Percentiles rank a stretch among this genome's conserved stretches.
phyloP scores from a whole-genome alignment of 2,329 filamentous ascomycete genomes.

The Cladobotryum mycophilum region DNA sequence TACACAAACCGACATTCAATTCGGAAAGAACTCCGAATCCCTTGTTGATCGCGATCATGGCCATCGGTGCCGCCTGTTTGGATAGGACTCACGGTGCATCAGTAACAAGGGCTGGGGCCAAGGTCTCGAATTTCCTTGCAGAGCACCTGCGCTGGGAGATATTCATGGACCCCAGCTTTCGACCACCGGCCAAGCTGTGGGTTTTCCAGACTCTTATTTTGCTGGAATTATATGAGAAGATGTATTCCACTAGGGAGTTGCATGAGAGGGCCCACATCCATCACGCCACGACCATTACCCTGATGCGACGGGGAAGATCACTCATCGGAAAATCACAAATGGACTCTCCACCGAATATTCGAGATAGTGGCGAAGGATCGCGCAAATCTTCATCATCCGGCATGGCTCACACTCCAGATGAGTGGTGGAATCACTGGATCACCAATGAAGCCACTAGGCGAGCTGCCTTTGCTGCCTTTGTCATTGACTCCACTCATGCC shows the following conservation, averaged over 20 bases:
- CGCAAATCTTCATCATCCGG: constrained; percentile 58
- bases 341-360: constrained; percentile 73
- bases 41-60: constrained; percentile 81
- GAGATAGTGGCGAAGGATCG: constrained; percentile 52
- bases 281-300: constrained; percentile 87
- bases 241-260: constrained; percentile 86
- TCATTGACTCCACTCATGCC: constrained; percentile 91
- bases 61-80: constrained; percentile 83
- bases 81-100: constrained; percentile 74
- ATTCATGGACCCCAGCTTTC: constrained; percentile 84
- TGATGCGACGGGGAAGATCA: constrained; percentile 91
- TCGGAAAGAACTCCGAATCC: constrained; percentile 81
- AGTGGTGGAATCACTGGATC: constrained; percentile 96
- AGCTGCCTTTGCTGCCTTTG: constrained; percentile 87
- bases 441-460: constrained; percentile 85
- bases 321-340: constrained; percentile 78
- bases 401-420: constrained; percentile 64
- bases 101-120: constrained; percentile 68
- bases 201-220: constrained; percentile 87
- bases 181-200: constrained; percentile 91
- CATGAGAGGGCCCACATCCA: constrained; percentile 96
- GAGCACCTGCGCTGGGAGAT: constrained; percentile 95
- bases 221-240: constrained; percentile 93
- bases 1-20: constrained; percentile 90
- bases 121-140: constrained; percentile 82